phyloP scores from a whole-genome alignment of 345 rosid genomes.

The Citrus hindsii region DNA sequence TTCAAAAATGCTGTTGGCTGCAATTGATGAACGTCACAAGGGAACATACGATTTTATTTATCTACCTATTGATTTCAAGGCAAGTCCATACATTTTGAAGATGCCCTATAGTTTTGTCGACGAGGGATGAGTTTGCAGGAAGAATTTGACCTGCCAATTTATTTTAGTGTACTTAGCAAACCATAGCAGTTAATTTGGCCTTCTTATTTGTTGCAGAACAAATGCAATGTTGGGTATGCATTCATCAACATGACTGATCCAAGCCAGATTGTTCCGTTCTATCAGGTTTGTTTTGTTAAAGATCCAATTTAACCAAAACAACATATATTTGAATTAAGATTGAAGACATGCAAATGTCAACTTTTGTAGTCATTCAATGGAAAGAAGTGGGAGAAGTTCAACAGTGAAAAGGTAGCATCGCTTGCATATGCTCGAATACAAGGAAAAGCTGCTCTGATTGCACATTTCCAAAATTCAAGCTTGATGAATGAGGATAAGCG shows the following conservation, averaged over 20 bases:
- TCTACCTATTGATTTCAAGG: conserved; percentile 79
- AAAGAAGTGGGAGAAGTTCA: conserved; percentile 86
- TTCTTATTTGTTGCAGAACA: conserved; percentile 42
- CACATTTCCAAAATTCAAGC: conserved; percentile 86
- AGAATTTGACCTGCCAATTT: not conserved
- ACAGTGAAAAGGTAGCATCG: conserved; percentile 72
- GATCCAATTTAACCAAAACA: not conserved
- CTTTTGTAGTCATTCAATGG: conserved; percentile 58
- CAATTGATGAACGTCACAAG: conserved; percentile 59
- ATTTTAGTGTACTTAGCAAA: not conserved
- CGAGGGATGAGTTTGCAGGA: not conserved
- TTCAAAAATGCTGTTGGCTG: conserved; percentile 72
- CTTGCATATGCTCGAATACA: conserved; percentile 76
- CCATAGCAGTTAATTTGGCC: not conserved
- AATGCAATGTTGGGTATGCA: conserved; percentile 73
- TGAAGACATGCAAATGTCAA: conserved; percentile 6
- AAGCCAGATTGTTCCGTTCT: conserved; percentile 47
- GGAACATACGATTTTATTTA: conserved; percentile 70
- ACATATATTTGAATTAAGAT: not conserved
- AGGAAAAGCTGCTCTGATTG: conserved; percentile 65
- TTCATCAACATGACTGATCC: conserved; percentile 68
- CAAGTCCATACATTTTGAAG: conserved; percentile 16
- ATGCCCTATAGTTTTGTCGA: conserved; percentile 5
- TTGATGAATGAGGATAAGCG: conserved; percentile 80
- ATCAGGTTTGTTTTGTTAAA: conserved; percentile 32